Evolutionary conservation across 306 rosid genomes (phyloP).

Genomic region (Acacia melanoxylon): DNA sequence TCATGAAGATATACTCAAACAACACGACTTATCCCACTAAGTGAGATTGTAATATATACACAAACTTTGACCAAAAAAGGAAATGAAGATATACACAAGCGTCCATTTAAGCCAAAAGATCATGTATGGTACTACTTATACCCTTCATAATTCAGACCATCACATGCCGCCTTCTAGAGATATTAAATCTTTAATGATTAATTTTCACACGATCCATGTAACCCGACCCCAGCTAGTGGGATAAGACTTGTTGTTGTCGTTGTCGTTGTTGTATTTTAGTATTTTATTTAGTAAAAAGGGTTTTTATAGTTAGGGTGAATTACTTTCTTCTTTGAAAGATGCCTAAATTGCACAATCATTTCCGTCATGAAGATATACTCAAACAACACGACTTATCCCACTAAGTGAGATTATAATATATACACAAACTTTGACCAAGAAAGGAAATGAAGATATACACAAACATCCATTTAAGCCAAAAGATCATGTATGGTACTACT

Average conservation of each 20-base stretch:
- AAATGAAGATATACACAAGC: not conserved
- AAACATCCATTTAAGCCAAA: not conserved
- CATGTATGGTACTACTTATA: not conserved
- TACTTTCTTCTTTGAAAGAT: not conserved
- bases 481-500: not conserved
- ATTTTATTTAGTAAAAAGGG: not conserved
- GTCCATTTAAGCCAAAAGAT: not conserved
- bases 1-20: not conserved
- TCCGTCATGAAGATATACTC: not conserved
- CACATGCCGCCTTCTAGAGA: not conserved
- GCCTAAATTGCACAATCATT: not conserved
- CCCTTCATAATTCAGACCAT: not conserved
- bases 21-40: too few relatives aligned
- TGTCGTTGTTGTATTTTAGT: not conserved
- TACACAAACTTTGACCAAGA: not conserved
- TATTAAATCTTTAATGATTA: not conserved
- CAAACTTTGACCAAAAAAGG: not conserved
- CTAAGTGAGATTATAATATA: not conserved
- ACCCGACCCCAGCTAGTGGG: too few relatives aligned
- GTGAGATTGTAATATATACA: not conserved
- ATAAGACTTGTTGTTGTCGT: too few relatives aligned
- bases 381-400: too few relatives aligned
- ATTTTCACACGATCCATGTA: too few relatives aligned
- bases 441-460: not conserved
- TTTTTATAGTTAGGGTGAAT: not conserved